Evolutionary conservation across 75 land plant genomes (phyloP), one percentile per base, ranked within the genome.

Genomic region (Pinus albicaulis): DNA sequence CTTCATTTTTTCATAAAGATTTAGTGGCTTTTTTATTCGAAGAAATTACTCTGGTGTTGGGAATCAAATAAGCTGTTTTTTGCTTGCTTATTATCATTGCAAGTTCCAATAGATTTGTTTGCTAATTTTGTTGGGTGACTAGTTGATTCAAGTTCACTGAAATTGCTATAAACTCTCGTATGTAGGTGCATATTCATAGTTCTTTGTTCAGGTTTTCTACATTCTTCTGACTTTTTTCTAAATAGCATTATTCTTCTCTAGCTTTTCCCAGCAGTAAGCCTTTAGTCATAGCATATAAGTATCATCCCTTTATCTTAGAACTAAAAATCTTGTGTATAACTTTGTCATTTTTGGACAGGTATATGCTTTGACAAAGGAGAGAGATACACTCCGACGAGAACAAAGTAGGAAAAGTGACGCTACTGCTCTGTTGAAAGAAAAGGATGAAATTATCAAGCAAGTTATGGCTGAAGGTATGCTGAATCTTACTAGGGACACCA

Each of bases 391-490:
- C 55, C 84, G 98, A 28, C 90, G 99, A 83, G 99, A 97, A 73
- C 98, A 94, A 81, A 92, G 76, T 55, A 86, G 84, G 75, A 97
- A 91, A 86, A 91, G 86, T 80, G 98, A 95, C 80, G 91, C 92
- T 52, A 86, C 99, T 80, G 88, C 88, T 73, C 90, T 97, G 76
- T 80, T 97, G 75, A 97, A 97, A 79, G 99, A 97, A 81, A 97
- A 97, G 70, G 99, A 97, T 86, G 99, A 97, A 78, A 97, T 97
- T 61, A 97, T 97, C 62, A 97, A 75, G 82, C 98, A 95, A 80
- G 93, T 97, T 59, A 97, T 97, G 99, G 99, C 99, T 60, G 99
- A 96, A 94, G 99, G 99, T 96, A 77, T 16, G 57, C 60, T 55
- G 44, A 68, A 68, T 68, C 71, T 68, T 68, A 41, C n/a, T 38